Percentiles rank a stretch among this genome's conserved stretches.
Conservation (phyloP, 1,139 yeast genomes). For the Yamadazyma epiphylla region DNA sequence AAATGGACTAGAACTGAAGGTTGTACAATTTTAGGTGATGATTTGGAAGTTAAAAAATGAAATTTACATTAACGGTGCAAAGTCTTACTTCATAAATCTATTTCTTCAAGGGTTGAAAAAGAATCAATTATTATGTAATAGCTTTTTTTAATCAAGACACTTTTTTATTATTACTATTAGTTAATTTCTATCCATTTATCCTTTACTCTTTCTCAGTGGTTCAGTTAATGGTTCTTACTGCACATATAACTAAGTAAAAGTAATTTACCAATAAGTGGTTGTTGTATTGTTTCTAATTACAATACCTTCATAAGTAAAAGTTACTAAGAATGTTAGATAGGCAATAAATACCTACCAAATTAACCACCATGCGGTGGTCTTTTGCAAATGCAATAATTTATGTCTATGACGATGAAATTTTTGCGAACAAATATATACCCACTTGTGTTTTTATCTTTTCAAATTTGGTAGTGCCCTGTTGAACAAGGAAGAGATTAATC, state of each 20-base stretch:
- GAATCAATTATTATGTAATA: slow-evolving; percentile 94
- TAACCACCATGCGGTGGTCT: no score
- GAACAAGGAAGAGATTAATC: no score
- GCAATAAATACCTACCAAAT: no score
- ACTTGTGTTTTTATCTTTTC: no score
- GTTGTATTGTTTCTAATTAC: slow-evolving; percentile 45
- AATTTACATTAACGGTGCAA: slow-evolving; percentile 98
- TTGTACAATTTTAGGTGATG: slow-evolving; percentile 97
- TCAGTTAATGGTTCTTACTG: slow-evolving; percentile 57
- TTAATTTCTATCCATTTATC: slow-evolving; percentile 17
- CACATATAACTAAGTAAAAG: slow-evolving; percentile 59
- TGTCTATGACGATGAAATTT: no score
- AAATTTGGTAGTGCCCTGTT: no score
- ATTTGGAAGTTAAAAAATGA: slow-evolving; percentile 97
- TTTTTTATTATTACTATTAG: not conserved
- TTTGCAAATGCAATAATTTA: no score
- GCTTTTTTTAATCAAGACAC: slow-evolving; percentile 1
- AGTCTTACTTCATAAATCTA: slow-evolving; percentile 97
- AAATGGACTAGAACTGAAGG: slow-evolving; percentile 99
- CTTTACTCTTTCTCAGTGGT: slow-evolving; percentile 30
- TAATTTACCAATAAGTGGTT: slow-evolving; percentile 49
- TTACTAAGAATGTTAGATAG: no score
- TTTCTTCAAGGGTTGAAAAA: slow-evolving; percentile 93
- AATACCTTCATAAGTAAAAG: slow-evolving; percentile 37
- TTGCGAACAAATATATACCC: no score